These are phyloP conservation scores for Calonectria pteridis DNA, from an alignment of 2,329 filamentous ascomycete genomes.

Conservation along the genomic window DNA sequence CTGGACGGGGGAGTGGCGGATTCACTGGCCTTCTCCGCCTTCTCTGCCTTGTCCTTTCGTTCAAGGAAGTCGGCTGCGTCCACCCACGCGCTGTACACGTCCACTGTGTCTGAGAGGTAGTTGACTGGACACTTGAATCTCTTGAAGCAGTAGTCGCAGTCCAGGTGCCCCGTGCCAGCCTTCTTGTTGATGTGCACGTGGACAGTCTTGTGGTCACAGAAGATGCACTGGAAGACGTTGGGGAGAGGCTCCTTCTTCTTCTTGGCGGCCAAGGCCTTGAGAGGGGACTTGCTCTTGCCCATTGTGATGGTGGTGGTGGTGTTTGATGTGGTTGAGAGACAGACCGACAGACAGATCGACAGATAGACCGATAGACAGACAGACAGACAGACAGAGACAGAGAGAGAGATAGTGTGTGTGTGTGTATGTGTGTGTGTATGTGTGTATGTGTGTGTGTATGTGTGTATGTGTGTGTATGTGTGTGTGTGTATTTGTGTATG, in stretches of 20 bases:
- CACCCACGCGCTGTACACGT: not conserved
- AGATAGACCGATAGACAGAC: no score
- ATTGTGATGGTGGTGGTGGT: not conserved
- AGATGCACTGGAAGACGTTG: not conserved
- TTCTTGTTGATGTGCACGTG: not conserved
- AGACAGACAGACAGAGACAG: no score
- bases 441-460: no score
- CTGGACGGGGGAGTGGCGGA: not conserved
- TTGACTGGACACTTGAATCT: not conserved
- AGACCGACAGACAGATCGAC: no score
- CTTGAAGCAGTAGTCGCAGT: not conserved
- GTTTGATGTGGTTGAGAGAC: not conserved
- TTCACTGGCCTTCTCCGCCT: not conserved
- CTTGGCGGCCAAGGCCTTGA: not conserved
- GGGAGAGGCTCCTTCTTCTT: not conserved
- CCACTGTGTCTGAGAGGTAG: not conserved
- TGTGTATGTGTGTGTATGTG: no score
- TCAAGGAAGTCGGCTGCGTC: not conserved
- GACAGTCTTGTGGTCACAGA: not conserved
- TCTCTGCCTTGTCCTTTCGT: not conserved
- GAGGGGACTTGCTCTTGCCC: not conserved
- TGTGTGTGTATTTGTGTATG: no score
- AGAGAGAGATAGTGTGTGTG: not conserved
- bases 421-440: no score
- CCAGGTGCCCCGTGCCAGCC: not conserved